Evolutionary conservation across 768 basidiomycete species (phyloP).

Genomic region (Sarcomyxa edulis): DNA sequence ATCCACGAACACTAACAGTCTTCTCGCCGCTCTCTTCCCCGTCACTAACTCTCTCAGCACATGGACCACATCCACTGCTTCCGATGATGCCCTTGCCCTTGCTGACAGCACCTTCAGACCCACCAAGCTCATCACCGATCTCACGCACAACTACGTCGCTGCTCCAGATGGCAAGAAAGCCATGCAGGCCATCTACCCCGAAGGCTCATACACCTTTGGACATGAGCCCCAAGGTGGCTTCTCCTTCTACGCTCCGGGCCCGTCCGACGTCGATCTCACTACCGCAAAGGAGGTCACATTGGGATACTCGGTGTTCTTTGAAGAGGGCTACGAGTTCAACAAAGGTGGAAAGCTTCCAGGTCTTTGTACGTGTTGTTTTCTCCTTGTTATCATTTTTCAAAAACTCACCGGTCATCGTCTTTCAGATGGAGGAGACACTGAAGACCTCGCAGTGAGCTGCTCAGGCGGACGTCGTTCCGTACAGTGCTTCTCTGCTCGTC

Average conservation of each 20-base stretch:
- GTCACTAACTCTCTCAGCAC: slow-evolving; percentile 25
- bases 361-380: slow-evolving; percentile 42
- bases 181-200: slow-evolving; percentile 49
- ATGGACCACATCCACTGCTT: slow-evolving; percentile 42
- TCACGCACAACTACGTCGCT: slow-evolving; percentile 35
- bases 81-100: slow-evolving; percentile 29
- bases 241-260: slow-evolving; percentile 69
- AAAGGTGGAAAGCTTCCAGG: slow-evolving; percentile 73
- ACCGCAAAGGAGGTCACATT: slow-evolving; percentile 65
- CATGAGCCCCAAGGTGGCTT: slow-evolving; percentile 49
- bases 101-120: slow-evolving; percentile 40
- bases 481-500: slow-evolving; percentile 56
- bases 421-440: slow-evolving; percentile 51
- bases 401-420: slow-evolving; percentile 6
- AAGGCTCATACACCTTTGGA: slow-evolving; percentile 51
- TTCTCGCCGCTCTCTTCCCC: slow-evolving; percentile 37
- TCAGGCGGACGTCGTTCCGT: slow-evolving; percentile 58
- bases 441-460: slow-evolving; percentile 44
- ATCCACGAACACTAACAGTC: slow-evolving; percentile 13
- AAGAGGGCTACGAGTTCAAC: slow-evolving; percentile 56
- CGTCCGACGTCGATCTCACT: slow-evolving; percentile 42
- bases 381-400: slow-evolving; percentile 7
- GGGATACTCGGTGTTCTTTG: slow-evolving; percentile 57
- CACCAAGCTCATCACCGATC: slow-evolving; percentile 26
- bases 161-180: slow-evolving; percentile 47